phyloP scores from a whole-genome alignment of 805 yeast species.

The Nakazawaea siamensis region DNA sequence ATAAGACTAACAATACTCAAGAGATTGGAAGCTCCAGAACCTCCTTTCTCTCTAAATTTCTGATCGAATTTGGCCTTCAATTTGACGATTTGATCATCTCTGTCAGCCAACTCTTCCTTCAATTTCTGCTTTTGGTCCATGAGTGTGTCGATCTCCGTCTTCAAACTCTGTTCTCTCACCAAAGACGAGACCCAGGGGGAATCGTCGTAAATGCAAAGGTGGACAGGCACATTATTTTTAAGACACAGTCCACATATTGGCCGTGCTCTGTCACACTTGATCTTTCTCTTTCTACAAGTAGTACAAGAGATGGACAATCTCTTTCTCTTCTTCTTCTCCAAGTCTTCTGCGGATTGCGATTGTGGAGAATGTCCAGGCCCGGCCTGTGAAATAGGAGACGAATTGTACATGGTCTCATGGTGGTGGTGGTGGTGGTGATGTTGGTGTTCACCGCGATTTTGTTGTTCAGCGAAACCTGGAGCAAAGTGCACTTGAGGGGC shows the following conservation, averaged over 20 bases:
- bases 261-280: constrained; percentile 29
- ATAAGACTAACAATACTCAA: constrained; percentile 3
- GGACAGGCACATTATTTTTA: constrained; percentile 19
- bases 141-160: constrained; percentile 8
- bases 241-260: constrained; percentile 29
- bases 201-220: constrained; percentile 17
- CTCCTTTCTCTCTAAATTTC: background rate
- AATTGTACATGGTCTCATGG: too few relatives aligned
- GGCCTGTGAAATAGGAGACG: too few relatives aligned
- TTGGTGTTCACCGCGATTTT: too few relatives aligned
- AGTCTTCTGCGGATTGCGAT: too few relatives aligned
- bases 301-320: constrained; percentile 39
- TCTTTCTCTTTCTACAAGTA: constrained; percentile 29
- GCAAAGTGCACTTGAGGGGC: too few relatives aligned
- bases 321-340: constrained; percentile 32
- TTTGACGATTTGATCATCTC: background rate
- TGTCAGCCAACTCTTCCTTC: background rate
- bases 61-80: constrained; percentile 1
- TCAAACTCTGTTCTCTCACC: constrained; percentile 8
- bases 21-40: background rate
- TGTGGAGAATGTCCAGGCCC: too few relatives aligned
- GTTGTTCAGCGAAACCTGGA: too few relatives aligned
- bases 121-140: constrained; percentile 5
- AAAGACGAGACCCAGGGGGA: constrained; percentile 13
- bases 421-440: too few relatives aligned